A percentile compares a stretch with the other conserved stretches of the same genome.
Conservation (phyloP, 352 stramenopile species). For the Phytophthora cryptogea region DNA sequence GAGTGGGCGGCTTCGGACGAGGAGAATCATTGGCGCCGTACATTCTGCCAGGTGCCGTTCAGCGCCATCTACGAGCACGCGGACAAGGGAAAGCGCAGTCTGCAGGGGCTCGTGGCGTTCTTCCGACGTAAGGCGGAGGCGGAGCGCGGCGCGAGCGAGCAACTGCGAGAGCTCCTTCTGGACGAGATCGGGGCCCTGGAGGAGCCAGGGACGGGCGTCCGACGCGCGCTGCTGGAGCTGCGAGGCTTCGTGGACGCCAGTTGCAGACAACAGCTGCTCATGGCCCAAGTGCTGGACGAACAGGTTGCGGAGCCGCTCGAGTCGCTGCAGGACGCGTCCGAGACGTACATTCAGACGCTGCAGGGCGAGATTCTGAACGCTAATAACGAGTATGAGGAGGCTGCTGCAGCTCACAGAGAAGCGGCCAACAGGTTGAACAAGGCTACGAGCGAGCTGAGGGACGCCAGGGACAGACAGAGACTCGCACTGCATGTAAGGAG, state of each 20-base stretch:
- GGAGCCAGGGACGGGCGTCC: slow-evolving; percentile 67
- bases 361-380: slow-evolving; percentile 78
- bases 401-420: slow-evolving; percentile 45
- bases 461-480: slow-evolving; percentile 65
- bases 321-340: slow-evolving; percentile 75
- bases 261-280: slow-evolving; percentile 70
- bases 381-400: slow-evolving; percentile 68
- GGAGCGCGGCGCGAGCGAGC: slow-evolving; percentile 62
- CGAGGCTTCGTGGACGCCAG: slow-evolving; percentile 63
- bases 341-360: slow-evolving; percentile 81
- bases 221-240: slow-evolving; percentile 61
- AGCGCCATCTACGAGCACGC: slow-evolving; percentile 79
- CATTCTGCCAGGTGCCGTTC: slow-evolving; percentile 88
- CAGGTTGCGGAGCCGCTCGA: slow-evolving; percentile 79
- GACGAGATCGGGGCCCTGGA: slow-evolving; percentile 66
- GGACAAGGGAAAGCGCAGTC: slow-evolving; percentile 75
- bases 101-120: slow-evolving; percentile 74
- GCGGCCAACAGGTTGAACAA: slow-evolving; percentile 41
- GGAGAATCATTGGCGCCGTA: slow-evolving; percentile 87
- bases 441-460: slow-evolving; percentile 46
- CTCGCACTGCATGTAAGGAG: slow-evolving; percentile 63
- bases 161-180: slow-evolving; percentile 58
- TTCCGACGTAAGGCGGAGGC: slow-evolving; percentile 68
- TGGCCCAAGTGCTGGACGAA: slow-evolving; percentile 81
- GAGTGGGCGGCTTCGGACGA: slow-evolving; percentile 49